These are phyloP conservation scores for Trichoderma polysporum DNA, from an alignment of 2,329 filamentous ascomycete genomes.

Conservation along the genomic window DNA sequence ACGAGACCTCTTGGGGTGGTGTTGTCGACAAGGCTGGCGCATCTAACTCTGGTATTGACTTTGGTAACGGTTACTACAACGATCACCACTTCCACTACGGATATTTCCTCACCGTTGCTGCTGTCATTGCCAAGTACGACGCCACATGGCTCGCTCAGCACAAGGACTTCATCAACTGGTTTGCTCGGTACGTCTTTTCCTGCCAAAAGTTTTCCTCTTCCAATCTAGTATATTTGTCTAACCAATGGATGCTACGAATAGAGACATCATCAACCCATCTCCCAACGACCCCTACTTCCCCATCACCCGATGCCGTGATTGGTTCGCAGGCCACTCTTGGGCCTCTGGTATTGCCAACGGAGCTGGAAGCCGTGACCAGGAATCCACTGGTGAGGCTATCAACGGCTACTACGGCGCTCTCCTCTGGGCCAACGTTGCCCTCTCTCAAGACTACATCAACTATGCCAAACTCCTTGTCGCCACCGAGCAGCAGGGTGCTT, in stretches of 20 bases:
- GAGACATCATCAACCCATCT: conserved; percentile 31
- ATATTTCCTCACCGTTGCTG: conserved; percentile 29
- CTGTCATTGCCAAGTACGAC: conserved; percentile 30
- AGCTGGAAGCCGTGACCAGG: conserved; percentile 31
- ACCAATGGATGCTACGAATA: not conserved
- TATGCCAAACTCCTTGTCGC: conserved; percentile 29
- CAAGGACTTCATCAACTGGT: conserved; percentile 29
- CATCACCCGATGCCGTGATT: conserved; percentile 29
- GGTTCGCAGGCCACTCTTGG: conserved; percentile 32
- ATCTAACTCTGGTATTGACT: conserved; percentile 27
- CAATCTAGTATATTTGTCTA: not conserved
- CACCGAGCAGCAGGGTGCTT: conserved; percentile 26
- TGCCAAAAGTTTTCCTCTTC: too few species aligned
- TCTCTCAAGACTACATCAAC: conserved; percentile 27
- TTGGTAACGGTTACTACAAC: conserved; percentile 32
- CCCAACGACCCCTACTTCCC: conserved; percentile 31
- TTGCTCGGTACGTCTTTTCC: conserved; percentile 24
- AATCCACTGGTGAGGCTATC: conserved; percentile 29
- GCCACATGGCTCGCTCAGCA: conserved; percentile 27
- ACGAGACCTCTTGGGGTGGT: conserved; percentile 30
- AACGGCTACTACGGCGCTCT: conserved; percentile 30
- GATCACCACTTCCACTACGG: conserved; percentile 35
- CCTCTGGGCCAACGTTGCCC: conserved; percentile 28
- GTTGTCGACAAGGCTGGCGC: conserved; percentile 27
- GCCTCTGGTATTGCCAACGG: conserved; percentile 30